Conservation (phyloP, 495 filamentous ascomycete genomes). For the Cenococcum geophilum region DNA sequence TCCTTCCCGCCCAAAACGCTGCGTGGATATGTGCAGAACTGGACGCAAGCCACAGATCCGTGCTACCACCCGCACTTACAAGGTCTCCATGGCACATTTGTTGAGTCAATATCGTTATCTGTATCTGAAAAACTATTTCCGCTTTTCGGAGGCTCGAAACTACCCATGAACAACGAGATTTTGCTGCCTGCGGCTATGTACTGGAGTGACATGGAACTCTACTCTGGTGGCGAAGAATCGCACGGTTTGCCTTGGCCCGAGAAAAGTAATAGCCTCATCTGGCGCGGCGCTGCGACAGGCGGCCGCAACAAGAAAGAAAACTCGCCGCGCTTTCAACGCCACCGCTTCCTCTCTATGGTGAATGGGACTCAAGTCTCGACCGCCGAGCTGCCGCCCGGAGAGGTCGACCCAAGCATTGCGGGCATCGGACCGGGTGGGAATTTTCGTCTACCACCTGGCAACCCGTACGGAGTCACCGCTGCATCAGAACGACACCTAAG, state of each 20-base stretch:
- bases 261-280: constrained; percentile 54
- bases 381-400: constrained; percentile 29
- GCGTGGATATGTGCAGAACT: constrained; percentile 39
- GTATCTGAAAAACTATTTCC: constrained; percentile 56
- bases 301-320: constrained; percentile 57
- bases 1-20: constrained; percentile 23
- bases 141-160: constrained; percentile 69
- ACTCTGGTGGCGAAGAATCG: constrained; percentile 44
- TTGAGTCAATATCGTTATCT: constrained; percentile 54
- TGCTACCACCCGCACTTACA: constrained; percentile 36
- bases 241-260: constrained; percentile 44
- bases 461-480: constrained; percentile 29
- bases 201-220: constrained; percentile 42
- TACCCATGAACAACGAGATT: constrained; percentile 74
- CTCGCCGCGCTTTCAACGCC: constrained; percentile 65
- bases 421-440: constrained; percentile 23
- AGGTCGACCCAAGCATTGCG: background rate
- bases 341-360: constrained; percentile 64
- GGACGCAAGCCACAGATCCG: constrained; percentile 31
- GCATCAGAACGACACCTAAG: constrained; percentile 3
- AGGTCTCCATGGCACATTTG: constrained; percentile 63
- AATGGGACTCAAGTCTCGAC: constrained; percentile 54
- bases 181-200: constrained; percentile 74
- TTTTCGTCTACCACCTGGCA: constrained; percentile 26
- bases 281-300: constrained; percentile 66